phyloP scores from a whole-genome alignment of 805 yeast species.

The Kazachstania taianensis region DNA sequence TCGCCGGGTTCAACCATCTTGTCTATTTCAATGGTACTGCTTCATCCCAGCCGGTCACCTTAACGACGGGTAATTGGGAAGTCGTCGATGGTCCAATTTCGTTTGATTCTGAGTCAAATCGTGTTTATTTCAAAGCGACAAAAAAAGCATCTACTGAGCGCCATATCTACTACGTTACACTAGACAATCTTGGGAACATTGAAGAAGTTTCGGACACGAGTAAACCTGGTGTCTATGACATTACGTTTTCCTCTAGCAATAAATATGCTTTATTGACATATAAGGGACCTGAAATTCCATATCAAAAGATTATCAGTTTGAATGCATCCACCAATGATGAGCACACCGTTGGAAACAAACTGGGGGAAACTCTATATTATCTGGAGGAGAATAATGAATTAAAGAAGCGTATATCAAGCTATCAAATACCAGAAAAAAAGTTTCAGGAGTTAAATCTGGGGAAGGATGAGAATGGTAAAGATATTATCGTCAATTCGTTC shows the following conservation, averaged over 20 bases:
- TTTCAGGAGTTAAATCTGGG: constrained; percentile 48
- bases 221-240: constrained; percentile 55
- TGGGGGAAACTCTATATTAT: constrained; percentile 24
- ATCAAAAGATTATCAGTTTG: constrained; percentile 59
- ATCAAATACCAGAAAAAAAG: constrained; percentile 45
- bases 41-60: constrained; percentile 40
- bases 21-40: constrained; percentile 75
- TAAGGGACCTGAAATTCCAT: constrained; percentile 71
- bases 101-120: constrained; percentile 42
- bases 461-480: constrained; percentile 37
- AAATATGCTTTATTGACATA: constrained; percentile 63
- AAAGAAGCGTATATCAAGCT: constrained; percentile 30
- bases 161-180: constrained; percentile 63
- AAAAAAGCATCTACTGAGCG: constrained; percentile 72
- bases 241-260: constrained; percentile 71
- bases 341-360: constrained; percentile 10
- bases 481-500: constrained; percentile 47
- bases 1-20: constrained; percentile 59
- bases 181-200: constrained; percentile 35
- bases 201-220: constrained; percentile 40
- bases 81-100: constrained; percentile 66
- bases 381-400: constrained; percentile 37
- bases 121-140: constrained; percentile 59
- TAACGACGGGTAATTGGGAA: constrained; percentile 83
- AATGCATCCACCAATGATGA: constrained; percentile 10